Conservation (phyloP, 2,329 filamentous ascomycete species). For the Trichophyton schoenleinii region DNA sequence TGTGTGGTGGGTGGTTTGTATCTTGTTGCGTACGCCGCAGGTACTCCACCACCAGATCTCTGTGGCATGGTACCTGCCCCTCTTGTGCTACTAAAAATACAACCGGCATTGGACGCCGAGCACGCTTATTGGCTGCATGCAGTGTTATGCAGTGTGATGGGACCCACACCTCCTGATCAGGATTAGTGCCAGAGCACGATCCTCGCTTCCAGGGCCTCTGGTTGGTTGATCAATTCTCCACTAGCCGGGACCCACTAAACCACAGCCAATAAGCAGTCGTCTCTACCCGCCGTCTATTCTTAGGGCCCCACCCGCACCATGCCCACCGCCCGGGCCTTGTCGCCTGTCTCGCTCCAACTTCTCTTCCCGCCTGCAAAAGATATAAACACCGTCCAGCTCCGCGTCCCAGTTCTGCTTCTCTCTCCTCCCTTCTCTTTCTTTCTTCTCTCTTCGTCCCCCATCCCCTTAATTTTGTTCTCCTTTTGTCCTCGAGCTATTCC, state of each 20-base stretch:
- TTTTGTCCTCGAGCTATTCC: conserved; percentile 22
- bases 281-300: background rate
- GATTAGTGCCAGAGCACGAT: background rate
- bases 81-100: conserved; percentile 1
- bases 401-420: background rate
- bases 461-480: conserved; percentile 4
- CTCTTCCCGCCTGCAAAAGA: background rate
- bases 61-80: background rate
- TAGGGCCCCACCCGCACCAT: background rate
- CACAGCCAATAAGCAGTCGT: background rate
- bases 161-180: background rate
- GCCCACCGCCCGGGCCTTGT: conserved; percentile 1
- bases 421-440: background rate
- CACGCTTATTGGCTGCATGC: background rate
- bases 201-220: background rate
- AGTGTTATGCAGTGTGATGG: conserved; percentile 3
- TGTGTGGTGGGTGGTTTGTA: background rate
- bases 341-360: conserved; percentile 15
- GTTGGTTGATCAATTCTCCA: background rate
- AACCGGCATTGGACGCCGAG: background rate
- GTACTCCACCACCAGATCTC: conserved; percentile 1
- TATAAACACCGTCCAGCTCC: conserved; percentile 6
- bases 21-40: background rate
- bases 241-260: background rate
- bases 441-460: background rate